phyloP scores from a whole-genome alignment of 1,284 basidiomycete genomes.

The Naganishia sp. region DNA sequence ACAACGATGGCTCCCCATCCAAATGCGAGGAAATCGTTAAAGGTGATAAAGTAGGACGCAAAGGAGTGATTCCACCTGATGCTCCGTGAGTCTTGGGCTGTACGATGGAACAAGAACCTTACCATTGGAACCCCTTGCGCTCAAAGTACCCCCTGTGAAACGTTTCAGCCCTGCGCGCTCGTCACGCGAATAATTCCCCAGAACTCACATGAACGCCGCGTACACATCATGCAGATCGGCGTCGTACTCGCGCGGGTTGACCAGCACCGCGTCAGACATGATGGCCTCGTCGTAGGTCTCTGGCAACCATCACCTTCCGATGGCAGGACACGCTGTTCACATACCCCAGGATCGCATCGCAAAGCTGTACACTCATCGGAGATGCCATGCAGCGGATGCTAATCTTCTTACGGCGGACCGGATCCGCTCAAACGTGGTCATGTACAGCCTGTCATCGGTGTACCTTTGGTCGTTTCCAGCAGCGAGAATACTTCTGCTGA shows the following conservation, averaged over 20 bases:
- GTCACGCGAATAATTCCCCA: neutral
- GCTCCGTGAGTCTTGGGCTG: neutral
- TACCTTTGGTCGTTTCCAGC: neutral
- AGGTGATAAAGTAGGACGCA: conserved; percentile 75
- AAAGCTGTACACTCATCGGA: too few species aligned
- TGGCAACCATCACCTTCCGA: neutral
- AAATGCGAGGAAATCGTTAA: conserved; percentile 77
- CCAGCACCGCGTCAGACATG: conserved; percentile 45
- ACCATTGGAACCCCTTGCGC: conserved; percentile 71
- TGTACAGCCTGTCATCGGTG: too few species aligned
- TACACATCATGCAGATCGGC: conserved; percentile 83
- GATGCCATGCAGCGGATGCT: neutral
- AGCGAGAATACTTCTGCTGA: neutral
- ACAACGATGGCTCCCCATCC: conserved; percentile 80
- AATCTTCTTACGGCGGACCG: neutral
- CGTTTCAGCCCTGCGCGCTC: neutral
- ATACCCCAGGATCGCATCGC: neutral
- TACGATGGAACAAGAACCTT: conserved; percentile 39
- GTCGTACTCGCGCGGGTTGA: conserved; percentile 76
- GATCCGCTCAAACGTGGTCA: neutral
- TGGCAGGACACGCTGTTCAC: neutral
- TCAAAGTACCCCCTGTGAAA: conserved; percentile 67
- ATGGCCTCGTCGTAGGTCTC: neutral
- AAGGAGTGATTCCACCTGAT: conserved; percentile 75
- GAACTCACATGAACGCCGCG: conserved; percentile 67